Percentiles rank a stretch among this genome's conserved stretches.
Evolutionary conservation across 2,329 filamentous ascomycete genomes (phyloP).

Genomic region (Penicillium crustosum): DNA sequence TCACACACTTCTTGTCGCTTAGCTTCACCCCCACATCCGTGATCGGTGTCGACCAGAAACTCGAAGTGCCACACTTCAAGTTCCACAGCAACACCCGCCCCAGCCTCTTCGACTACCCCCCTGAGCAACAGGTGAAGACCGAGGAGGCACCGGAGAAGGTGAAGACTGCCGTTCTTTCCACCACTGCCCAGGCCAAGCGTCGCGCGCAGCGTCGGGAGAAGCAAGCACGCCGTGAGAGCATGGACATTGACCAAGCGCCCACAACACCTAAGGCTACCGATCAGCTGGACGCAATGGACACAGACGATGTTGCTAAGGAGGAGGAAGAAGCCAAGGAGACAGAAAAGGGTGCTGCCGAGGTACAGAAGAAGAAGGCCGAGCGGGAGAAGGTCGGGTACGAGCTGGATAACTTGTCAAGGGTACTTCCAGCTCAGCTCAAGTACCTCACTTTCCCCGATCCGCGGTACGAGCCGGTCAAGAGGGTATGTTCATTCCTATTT

Average conservation of each 20-base stretch:
- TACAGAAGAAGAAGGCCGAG: constrained; percentile 83
- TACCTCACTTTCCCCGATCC: constrained; percentile 90
- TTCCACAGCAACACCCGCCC: constrained; percentile 93
- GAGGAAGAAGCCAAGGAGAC: constrained; percentile 60
- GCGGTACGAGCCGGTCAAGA: constrained; percentile 89
- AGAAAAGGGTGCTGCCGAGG: constrained; percentile 60
- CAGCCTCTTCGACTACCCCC: constrained; percentile 96
- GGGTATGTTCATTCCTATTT: constrained; percentile 58
- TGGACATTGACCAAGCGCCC: constrained; percentile 85
- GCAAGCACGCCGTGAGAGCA: constrained; percentile 84
- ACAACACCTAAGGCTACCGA: constrained; percentile 67
- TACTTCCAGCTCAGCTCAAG: constrained; percentile 88
- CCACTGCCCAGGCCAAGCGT: constrained; percentile 94
- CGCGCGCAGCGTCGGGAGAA: constrained; percentile 92
- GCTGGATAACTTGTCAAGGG: constrained; percentile 93
- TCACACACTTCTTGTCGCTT: constrained; percentile 94
- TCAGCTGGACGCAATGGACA: constrained; percentile 82
- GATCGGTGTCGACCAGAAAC: constrained; percentile 88
- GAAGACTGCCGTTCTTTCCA: constrained; percentile 92
- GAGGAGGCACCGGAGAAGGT: constrained; percentile 93
- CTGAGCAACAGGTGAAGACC: constrained; percentile 90
- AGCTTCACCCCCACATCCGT: constrained; percentile 97
- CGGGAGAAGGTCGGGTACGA: constrained; percentile 98
- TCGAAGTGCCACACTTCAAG: constrained; percentile 91
- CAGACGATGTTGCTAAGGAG: constrained; percentile 58